These are phyloP conservation scores for Tolypocladium album DNA, from an alignment of 2,329 filamentous ascomycete species.

Conservation along the genomic window DNA sequence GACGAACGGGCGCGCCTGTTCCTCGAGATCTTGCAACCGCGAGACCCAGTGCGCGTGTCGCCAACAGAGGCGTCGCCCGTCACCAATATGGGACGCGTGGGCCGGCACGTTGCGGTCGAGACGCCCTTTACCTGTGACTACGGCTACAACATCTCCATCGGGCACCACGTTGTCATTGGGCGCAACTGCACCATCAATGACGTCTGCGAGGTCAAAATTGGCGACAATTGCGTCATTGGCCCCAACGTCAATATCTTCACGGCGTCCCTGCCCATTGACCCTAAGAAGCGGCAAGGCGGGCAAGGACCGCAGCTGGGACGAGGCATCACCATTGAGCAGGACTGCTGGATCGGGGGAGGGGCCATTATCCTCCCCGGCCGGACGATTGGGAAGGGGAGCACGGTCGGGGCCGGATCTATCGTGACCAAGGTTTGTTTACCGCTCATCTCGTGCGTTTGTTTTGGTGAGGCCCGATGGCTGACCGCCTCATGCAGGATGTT, in stretches of 20 bases:
- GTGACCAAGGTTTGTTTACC: constrained; percentile 57
- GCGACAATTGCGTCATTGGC: constrained; percentile 65
- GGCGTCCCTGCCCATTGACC: constrained; percentile 60
- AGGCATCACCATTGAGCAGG: constrained; percentile 69
- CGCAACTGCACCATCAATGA: constrained; percentile 80
- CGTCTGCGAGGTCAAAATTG: constrained; percentile 72
- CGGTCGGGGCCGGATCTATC: constrained; percentile 73
- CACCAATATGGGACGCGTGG: constrained; percentile 51
- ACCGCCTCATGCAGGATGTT: constrained; percentile 36
- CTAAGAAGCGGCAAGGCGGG: constrained; percentile 61
- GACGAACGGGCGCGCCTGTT: constrained; percentile 61
- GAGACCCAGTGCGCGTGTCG: constrained; percentile 44
- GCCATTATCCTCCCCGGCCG: constrained; percentile 70
- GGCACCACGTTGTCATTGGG: constrained; percentile 73
- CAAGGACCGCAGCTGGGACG: constrained; percentile 61
- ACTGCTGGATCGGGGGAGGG: constrained; percentile 73
- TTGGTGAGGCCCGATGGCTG: not conserved
- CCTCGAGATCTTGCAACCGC: constrained; percentile 58
- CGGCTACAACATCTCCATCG: constrained; percentile 87
- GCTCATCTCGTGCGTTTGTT: not conserved
- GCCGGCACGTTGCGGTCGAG: constrained; percentile 69
- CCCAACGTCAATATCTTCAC: constrained; percentile 83
- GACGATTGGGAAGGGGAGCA: constrained; percentile 67
- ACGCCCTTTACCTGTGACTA: constrained; percentile 89
- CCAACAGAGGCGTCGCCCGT: constrained; percentile 40